These are phyloP conservation scores for Alternaria gaisen DNA, from an alignment of 2,329 filamentous ascomycete species.

Conservation along the genomic window DNA sequence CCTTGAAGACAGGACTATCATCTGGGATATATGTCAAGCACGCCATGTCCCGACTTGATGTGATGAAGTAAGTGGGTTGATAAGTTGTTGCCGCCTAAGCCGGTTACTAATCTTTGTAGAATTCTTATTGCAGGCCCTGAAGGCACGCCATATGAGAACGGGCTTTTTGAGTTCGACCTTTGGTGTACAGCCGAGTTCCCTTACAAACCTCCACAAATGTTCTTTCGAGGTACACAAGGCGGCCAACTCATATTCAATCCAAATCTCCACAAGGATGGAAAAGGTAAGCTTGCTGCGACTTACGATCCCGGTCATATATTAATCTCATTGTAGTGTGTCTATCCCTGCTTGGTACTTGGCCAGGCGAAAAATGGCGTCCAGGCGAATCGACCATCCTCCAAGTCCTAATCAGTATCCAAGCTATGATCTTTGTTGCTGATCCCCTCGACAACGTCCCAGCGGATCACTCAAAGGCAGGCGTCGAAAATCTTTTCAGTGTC, in stretches of 20 bases:
- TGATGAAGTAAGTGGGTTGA: constrained; percentile 51
- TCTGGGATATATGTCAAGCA: constrained; percentile 61
- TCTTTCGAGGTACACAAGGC: neutral
- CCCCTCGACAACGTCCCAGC: constrained; percentile 37
- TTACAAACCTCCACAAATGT: constrained; percentile 46
- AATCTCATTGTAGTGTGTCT: neutral
- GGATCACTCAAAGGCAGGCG: neutral
- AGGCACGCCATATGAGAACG: constrained; percentile 62
- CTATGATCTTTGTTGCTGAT: constrained; percentile 62
- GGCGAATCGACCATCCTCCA: constrained; percentile 59
- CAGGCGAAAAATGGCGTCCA: constrained; percentile 55
- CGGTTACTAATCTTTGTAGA: neutral
- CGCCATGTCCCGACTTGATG: constrained; percentile 55
- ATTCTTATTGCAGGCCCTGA: constrained; percentile 56
- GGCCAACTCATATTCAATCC: constrained; percentile 55
- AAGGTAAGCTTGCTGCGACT: constrained; percentile 45
- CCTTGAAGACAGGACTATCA: constrained; percentile 56
- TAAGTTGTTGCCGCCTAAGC: neutral
- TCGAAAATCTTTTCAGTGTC: neutral
- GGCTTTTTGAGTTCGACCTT: constrained; percentile 64
- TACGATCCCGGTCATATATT: neutral
- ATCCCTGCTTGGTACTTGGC: constrained; percentile 43
- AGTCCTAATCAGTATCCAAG: constrained; percentile 62
- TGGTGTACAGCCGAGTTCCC: constrained; percentile 56
- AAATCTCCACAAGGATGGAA: constrained; percentile 59